These are phyloP conservation scores for Alopecurus myosuroides DNA, from an alignment of 176 grass and related monocot genomes.

Conservation along the genomic window DNA sequence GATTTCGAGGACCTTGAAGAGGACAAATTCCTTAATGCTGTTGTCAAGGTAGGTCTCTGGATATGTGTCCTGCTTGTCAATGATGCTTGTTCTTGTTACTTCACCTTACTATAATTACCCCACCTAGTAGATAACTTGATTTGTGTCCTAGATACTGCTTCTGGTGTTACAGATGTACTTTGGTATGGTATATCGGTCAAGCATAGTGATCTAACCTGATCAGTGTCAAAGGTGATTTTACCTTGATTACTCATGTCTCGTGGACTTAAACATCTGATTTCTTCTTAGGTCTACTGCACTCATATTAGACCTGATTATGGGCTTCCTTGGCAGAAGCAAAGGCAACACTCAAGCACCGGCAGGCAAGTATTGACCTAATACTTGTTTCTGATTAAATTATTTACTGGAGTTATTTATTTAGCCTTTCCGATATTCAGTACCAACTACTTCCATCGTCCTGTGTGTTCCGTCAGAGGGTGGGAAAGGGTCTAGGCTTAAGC, in stretches of 20 bases:
- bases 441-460: not conserved
- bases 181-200: not conserved
- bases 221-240: not conserved
- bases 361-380: constrained; percentile 52
- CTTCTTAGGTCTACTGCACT: constrained; percentile 83
- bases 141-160: not conserved
- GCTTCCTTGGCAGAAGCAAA: constrained; percentile 97
- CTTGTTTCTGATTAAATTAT: not conserved
- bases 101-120: not conserved
- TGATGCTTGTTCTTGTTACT: not conserved
- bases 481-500: not conserved
- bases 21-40: constrained; percentile 81
- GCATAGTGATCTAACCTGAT: constrained; percentile 10
- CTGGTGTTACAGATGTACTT: not conserved
- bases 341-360: constrained; percentile 77
- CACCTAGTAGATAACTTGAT: not conserved
- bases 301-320: constrained; percentile 88
- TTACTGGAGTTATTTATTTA: constrained; percentile 10
- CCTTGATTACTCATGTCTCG: constrained; percentile 10
- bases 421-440: not conserved
- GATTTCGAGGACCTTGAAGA: constrained; percentile 65
- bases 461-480: not conserved
- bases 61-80: not conserved
- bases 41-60: constrained; percentile 69
- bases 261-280: constrained; percentile 22